Percentiles rank a stretch among this genome's conserved stretches.
Conservation (phyloP, 257 asterid genomes). For the Penstemon newberryi region DNA sequence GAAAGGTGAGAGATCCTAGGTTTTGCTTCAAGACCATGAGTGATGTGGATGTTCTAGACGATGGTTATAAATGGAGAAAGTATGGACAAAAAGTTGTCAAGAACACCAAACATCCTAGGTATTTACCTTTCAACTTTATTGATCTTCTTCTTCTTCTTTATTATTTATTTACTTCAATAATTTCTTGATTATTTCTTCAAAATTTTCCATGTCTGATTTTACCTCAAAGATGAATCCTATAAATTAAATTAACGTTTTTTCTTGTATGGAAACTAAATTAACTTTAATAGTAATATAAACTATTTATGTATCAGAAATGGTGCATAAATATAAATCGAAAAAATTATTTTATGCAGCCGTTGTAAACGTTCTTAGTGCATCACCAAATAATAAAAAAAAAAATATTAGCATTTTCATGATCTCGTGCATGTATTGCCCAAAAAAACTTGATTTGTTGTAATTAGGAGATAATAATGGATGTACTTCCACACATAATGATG, state of each 20-base stretch:
- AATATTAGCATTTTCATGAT: too few species aligned
- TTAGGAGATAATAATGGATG: too few species aligned
- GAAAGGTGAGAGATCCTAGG: constrained; percentile 93
- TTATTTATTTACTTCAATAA: neutral
- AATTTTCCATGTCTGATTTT: neutral
- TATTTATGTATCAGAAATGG: too few species aligned
- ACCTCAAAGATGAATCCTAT: neutral
- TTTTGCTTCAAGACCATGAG: constrained; percentile 96
- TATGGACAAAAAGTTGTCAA: constrained; percentile 96
- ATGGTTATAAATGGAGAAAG: constrained; percentile 97
- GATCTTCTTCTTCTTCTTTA: neutral
- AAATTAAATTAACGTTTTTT: neutral
- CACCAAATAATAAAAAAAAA: too few species aligned
- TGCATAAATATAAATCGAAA: too few species aligned
- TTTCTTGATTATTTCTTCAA: neutral
- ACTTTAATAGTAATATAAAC: too few species aligned
- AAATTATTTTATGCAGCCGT: too few species aligned
- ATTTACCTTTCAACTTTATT: neutral
- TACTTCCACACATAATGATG: constrained; percentile 4
- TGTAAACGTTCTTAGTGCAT: too few species aligned
- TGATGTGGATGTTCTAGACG: constrained; percentile 89
- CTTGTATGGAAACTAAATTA: too few species aligned
- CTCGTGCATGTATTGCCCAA: too few species aligned
- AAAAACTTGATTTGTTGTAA: too few species aligned
- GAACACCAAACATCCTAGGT: constrained; percentile 98